A percentile compares a stretch with the other conserved stretches of the same genome.
phyloP scores from a whole-genome alignment of 805 yeast genomes.

The Kurtzmaniella fragi region DNA sequence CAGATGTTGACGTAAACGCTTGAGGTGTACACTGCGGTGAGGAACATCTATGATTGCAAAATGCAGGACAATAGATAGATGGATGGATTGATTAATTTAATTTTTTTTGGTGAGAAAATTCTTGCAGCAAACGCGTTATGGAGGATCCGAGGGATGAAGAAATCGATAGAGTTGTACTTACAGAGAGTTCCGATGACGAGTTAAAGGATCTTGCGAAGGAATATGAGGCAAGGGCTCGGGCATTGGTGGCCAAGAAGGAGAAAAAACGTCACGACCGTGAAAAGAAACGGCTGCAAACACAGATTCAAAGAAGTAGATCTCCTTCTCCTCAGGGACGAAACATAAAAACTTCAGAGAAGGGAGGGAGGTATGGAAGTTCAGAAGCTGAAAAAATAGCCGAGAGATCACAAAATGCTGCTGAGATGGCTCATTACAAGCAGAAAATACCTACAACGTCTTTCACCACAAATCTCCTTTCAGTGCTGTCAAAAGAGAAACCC shows the following conservation, averaged over 20 bases:
- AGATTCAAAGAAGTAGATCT: conserved; percentile 9
- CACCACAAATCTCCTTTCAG: background rate
- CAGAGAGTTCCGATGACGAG: conserved; percentile 36
- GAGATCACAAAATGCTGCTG: background rate
- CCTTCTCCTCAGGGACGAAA: conserved; percentile 6
- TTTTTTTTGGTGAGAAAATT: background rate
- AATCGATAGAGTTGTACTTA: conserved; percentile 21
- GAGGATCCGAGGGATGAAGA: conserved; percentile 31
- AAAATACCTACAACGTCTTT: background rate
- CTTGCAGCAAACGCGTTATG: conserved; percentile 9
- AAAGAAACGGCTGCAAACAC: conserved; percentile 2
- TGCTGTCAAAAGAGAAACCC: background rate
- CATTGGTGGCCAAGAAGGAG: conserved; percentile 10
- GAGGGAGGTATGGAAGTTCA: background rate
- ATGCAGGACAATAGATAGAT: background rate
- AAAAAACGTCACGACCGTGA: conserved; percentile 6
- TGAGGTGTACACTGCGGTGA: too few species aligned
- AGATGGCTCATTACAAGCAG: background rate
- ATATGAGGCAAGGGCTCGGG: conserved; percentile 21
- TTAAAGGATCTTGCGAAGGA: conserved; percentile 34
- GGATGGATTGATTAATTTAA: background rate
- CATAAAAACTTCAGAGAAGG: background rate
- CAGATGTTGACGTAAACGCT: background rate
- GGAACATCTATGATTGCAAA: background rate
- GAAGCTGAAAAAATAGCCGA: background rate